Evolutionary conservation across 2,329 filamentous ascomycete genomes (phyloP), one percentile per base, ranked within the genome.

Genomic region (Hypoxylon rubiginosum): DNA sequence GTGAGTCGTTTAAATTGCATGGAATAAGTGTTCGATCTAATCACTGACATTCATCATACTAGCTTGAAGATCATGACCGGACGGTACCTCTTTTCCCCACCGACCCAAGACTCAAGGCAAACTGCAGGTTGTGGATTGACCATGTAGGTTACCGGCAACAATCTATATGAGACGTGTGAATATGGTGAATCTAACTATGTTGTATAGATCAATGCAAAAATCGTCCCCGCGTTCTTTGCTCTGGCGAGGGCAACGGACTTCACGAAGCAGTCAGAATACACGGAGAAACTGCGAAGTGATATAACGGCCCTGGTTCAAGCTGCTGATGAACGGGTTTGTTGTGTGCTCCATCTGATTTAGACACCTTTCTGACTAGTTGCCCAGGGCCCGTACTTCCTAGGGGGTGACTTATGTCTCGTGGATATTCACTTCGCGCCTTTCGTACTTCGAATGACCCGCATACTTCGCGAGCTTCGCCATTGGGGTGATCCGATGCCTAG

Each of bases 371-470:
- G 51, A 70, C 59, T 8, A 10, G 15, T 17, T 41, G 21, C 68
- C 6, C 74, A 84, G 56, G 92, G 92, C 0, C 92, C 92, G 0
- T 93, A 91, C 77, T 94, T 94, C 75, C 83, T 85, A 15, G 83
- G 83, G 1, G 62, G 73, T n/a, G 76, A 78, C 7, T 71, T 85
- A n/a, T 81, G 79, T 85, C 70, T 93, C 59, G 92, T 94, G 0
- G 91, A 94, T 70, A 84, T 93, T 15, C 90, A 93, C 73, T 85
- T 93, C 49, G 91, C 91, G 1, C 92, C 92, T 0, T 94, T 92
- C 84, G 85, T 92, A 13, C 75, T 94, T 17, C 85, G 92, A 1
- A 80, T 94, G 64, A 83, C 85, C n/a, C 86, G 87, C 1, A 86
- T 93, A 17, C 79, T 92, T 34, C 84, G 86, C 53, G 86, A 88